Evolutionary conservation across 2,329 filamentous ascomycete species (phyloP).

Genomic region (Saccharata proteae): DNA sequence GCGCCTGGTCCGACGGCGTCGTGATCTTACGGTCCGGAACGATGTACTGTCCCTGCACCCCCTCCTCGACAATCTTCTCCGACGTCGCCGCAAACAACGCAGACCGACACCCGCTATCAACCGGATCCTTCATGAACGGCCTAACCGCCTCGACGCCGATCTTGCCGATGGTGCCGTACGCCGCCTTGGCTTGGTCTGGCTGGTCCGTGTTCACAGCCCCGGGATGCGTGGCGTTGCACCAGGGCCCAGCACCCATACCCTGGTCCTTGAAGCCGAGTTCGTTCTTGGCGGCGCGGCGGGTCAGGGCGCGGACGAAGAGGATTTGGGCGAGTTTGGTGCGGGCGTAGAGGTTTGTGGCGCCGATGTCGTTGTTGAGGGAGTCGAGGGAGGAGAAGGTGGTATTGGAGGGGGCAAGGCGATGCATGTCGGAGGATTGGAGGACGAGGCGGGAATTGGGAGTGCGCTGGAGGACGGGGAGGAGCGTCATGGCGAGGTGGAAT

Average conservation of each 20-base stretch:
- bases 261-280: constrained; percentile 20
- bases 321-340: constrained; percentile 40
- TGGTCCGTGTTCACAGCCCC: constrained; percentile 38
- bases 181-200: constrained; percentile 36
- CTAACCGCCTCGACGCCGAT: constrained; percentile 30
- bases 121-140: constrained; percentile 39
- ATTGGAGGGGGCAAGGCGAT: constrained; percentile 26
- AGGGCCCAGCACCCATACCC: constrained; percentile 19
- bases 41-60: constrained; percentile 36
- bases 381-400: constrained; percentile 31
- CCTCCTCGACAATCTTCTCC: constrained; percentile 29
- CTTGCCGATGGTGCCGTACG: constrained; percentile 36
- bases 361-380: constrained; percentile 40
- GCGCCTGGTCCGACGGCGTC: constrained; percentile 29
- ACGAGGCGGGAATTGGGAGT: constrained; percentile 37
- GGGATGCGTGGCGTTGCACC: constrained; percentile 39
- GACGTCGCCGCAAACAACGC: constrained; percentile 38
- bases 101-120: constrained; percentile 35
- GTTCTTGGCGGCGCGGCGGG: constrained; percentile 25
- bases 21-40: constrained; percentile 38
- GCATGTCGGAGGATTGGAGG: constrained; percentile 38
- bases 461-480: constrained; percentile 27
- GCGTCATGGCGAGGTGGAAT: constrained; percentile 34
- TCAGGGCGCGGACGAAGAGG: constrained; percentile 32
- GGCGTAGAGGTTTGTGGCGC: constrained; percentile 35